These are phyloP conservation scores for Paramecium octaurelia DNA, from an alignment of 73 alveolate genomes.

Conservation along the genomic window DNA sequence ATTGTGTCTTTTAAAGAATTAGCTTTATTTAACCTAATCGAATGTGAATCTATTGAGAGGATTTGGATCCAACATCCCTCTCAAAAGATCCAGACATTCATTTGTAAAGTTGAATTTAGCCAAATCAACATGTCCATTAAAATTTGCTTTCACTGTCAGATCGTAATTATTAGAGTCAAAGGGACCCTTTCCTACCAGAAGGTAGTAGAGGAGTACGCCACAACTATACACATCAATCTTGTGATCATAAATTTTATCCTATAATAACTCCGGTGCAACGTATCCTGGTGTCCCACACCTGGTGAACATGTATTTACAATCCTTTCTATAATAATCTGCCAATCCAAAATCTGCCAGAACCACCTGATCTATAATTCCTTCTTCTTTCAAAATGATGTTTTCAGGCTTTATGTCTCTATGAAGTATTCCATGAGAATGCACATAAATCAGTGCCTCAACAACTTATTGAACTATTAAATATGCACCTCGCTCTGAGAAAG, in stretches of 20 bases:
- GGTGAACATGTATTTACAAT: constrained; percentile 53
- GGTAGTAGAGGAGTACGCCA: constrained; percentile 66
- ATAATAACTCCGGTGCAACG: constrained; percentile 72
- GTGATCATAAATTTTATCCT: constrained; percentile 63
- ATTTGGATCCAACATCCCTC: constrained; percentile 24
- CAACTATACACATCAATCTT: constrained; percentile 74
- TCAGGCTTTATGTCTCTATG: constrained; percentile 89
- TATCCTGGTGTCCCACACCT: constrained; percentile 78
- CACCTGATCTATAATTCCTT: constrained; percentile 68
- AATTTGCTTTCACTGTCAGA: background rate
- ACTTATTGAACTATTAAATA: constrained; percentile 41
- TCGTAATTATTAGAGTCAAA: constrained; percentile 58
- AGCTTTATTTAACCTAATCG: background rate
- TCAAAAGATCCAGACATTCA: background rate
- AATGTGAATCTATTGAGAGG: constrained; percentile 12
- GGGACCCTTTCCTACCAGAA: constrained; percentile 69
- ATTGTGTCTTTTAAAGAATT: background rate
- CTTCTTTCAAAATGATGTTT: constrained; percentile 68
- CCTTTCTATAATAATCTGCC: constrained; percentile 65
- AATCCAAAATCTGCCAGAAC: constrained; percentile 83
- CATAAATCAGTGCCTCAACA: constrained; percentile 62
- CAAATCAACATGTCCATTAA: background rate
- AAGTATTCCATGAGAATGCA: constrained; percentile 79
- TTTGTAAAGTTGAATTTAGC: background rate
- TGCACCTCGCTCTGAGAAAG: constrained; percentile 40